Evolutionary conservation across 2,329 filamentous ascomycete species (phyloP).

Genomic region (Setomelanomma holmii): DNA sequence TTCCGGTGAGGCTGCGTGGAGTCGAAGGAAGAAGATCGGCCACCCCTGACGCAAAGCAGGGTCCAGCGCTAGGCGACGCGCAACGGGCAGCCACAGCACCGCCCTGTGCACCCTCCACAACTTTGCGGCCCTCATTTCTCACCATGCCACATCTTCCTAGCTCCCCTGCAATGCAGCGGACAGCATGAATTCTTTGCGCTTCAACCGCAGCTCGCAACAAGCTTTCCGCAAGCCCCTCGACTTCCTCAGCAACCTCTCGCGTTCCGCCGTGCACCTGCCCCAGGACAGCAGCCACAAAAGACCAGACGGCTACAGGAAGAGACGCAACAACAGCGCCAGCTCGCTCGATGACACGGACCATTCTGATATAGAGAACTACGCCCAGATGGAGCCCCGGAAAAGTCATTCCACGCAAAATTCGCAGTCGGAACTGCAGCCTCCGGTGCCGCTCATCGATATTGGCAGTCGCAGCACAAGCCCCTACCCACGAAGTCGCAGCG

Average conservation of each 20-base stretch:
- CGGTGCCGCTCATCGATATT: conserved; percentile 55
- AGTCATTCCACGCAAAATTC: conserved; percentile 41
- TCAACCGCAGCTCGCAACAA: conserved; percentile 39
- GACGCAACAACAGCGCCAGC: conserved; percentile 43
- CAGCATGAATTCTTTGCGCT: conserved; percentile 46
- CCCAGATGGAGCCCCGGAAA: conserved; percentile 34
- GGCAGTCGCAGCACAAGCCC: conserved; percentile 52
- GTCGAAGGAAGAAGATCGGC: background rate
- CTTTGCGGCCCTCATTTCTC: conserved; percentile 3
- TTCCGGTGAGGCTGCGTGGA: background rate
- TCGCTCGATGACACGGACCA: conserved; percentile 49
- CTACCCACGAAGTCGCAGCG: conserved; percentile 51
- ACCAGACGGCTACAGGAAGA: conserved; percentile 21
- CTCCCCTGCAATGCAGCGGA: conserved; percentile 24
- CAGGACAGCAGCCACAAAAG: conserved; percentile 20
- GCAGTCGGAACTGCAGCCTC: conserved; percentile 47
- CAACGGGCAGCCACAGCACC: conserved; percentile 4
- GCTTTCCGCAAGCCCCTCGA: conserved; percentile 46
- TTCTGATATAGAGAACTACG: conserved; percentile 44
- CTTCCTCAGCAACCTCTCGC: conserved; percentile 42
- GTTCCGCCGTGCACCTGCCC: conserved; percentile 21
- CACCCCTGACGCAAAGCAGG: background rate
- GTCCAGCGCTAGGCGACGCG: background rate
- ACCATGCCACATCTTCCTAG: conserved; percentile 30
- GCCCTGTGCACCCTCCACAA: conserved; percentile 22